Evolutionary conservation across 1,284 basidiomycete species (phyloP).

Genomic region (Thelephora terrestris): DNA sequence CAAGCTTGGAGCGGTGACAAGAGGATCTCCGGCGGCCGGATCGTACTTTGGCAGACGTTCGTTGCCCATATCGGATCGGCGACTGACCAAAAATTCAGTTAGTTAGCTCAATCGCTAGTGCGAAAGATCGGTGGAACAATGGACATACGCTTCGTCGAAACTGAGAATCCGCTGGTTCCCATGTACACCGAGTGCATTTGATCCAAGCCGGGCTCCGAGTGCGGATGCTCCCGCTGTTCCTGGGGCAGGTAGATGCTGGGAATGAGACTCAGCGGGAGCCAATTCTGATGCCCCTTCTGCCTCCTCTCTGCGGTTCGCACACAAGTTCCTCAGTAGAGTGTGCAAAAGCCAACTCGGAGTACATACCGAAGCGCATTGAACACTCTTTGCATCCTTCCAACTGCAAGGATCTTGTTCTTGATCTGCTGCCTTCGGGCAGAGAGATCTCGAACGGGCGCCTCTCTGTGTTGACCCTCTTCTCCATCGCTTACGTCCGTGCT

Average conservation of each 20-base stretch:
- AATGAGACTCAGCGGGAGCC: constrained; percentile 24
- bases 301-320: constrained; percentile 60
- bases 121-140: constrained; percentile 1
- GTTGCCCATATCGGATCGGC: constrained; percentile 87
- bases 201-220: constrained; percentile 31
- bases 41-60: constrained; percentile 75
- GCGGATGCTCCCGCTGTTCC: constrained; percentile 21
- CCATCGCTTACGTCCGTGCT: constrained; percentile 17
- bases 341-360: constrained; percentile 1
- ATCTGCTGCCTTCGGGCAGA: constrained; percentile 62
- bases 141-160: constrained; percentile 85
- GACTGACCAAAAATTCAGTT: constrained; percentile 33
- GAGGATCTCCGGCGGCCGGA: constrained; percentile 26
- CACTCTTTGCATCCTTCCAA: constrained; percentile 88
- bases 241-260: constrained; percentile 8
- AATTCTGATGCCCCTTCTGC: constrained; percentile 92
- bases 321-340: neutral
- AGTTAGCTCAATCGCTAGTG: neutral
- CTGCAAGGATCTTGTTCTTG: constrained; percentile 91
- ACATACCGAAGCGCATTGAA: constrained; percentile 77
- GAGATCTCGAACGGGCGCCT: constrained; percentile 13
- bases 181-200: constrained; percentile 48
- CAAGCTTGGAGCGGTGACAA: constrained; percentile 53
- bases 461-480: constrained; percentile 33
- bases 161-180: constrained; percentile 64